These are phyloP conservation scores for Trypanosoma cruzi DNA, from an alignment of 208 protist species.

Conservation along the genomic window DNA sequence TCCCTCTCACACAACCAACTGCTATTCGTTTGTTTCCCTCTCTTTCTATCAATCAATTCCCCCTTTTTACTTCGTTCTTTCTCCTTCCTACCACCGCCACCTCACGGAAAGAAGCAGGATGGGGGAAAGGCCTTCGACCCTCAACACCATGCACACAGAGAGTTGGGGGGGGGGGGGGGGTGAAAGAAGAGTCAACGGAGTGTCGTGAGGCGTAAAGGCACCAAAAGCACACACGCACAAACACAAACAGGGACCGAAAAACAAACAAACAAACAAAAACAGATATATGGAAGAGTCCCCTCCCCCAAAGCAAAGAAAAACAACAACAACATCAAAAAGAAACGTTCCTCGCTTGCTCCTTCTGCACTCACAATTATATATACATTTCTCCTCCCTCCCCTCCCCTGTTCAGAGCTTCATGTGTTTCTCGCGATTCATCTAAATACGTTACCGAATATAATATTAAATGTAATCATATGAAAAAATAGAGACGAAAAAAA, in stretches of 20 bases:
- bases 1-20: background rate
- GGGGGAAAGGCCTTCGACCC: background rate
- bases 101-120: no score
- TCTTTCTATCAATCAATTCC: background rate
- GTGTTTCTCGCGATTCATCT: no score
- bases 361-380: background rate
- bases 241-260: background rate
- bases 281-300: background rate
- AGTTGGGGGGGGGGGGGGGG: background rate
- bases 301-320: conserved; percentile 1
- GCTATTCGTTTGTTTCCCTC: background rate
- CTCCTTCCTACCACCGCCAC: no score
- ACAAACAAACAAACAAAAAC: background rate
- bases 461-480: no score
- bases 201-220: background rate
- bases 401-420: background rate
- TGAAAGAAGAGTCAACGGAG: background rate
- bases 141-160: background rate
- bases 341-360: background rate
- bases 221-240: conserved; percentile 1
- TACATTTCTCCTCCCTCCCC: background rate
- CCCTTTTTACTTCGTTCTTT: no score
- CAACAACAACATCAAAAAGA: background rate
- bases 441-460: no score
- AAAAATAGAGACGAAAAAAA: no score